Percentiles rank a stretch among this genome's conserved stretches.
phyloP scores from a whole-genome alignment of 768 basidiomycete genomes.

The Kwoniella botswanensis region DNA sequence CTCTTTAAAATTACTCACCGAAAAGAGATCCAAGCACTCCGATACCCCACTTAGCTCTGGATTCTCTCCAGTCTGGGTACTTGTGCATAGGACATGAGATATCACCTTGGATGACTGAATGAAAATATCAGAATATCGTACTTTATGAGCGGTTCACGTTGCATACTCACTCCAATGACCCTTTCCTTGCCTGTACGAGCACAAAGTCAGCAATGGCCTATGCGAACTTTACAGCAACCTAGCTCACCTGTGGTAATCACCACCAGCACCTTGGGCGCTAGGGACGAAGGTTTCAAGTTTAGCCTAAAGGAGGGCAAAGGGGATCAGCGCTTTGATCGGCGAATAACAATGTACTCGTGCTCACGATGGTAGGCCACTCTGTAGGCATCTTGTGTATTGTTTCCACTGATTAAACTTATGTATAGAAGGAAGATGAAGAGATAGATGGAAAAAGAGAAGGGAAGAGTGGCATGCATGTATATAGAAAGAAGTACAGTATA shows the following conservation, averaged over 20 bases:
- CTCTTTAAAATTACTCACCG: background rate
- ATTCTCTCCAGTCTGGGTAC: constrained; percentile 55
- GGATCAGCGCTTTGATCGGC: constrained; percentile 1
- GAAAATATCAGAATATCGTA: background rate
- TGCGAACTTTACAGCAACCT: background rate
- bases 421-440: background rate
- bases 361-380: constrained; percentile 48
- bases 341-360: constrained; percentile 12
- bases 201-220: constrained; percentile 6
- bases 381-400: constrained; percentile 37
- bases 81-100: constrained; percentile 59
- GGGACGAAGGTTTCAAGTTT: constrained; percentile 59
- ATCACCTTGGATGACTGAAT: constrained; percentile 50
- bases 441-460: background rate
- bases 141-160: too few species aligned
- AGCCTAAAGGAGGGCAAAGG: constrained; percentile 27
- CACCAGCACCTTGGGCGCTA: constrained; percentile 57
- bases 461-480: background rate
- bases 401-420: background rate
- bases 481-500: background rate
- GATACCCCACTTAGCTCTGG: constrained; percentile 59
- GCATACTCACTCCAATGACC: constrained; percentile 58
- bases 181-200: constrained; percentile 34
- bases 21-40: constrained; percentile 60
- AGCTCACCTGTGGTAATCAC: constrained; percentile 57